Conservation (phyloP, 2,329 filamentous ascomycete genomes). For the Neonectria hederae region DNA sequence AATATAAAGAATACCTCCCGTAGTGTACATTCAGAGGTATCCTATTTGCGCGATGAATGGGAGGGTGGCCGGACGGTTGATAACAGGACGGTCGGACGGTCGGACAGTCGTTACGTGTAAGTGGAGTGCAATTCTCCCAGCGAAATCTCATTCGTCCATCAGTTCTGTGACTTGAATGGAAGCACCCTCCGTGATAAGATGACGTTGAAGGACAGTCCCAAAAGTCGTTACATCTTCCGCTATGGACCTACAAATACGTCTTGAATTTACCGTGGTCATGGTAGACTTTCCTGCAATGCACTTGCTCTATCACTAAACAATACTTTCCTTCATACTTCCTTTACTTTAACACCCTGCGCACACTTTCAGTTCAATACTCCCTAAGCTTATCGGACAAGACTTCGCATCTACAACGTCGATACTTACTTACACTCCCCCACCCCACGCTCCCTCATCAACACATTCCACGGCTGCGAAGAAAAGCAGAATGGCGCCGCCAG, state of each 20-base stretch:
- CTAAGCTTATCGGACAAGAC: too few species aligned
- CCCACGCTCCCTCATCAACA: neutral
- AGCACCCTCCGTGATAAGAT: constrained; percentile 1
- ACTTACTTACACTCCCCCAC: too few species aligned
- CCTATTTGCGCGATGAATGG: too few species aligned
- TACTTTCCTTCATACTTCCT: too few species aligned
- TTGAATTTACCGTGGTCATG: neutral
- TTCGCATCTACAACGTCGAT: too few species aligned
- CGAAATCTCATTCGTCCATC: constrained; percentile 27
- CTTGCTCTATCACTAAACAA: too few species aligned
- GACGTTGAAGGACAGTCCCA: neutral
- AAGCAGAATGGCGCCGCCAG: neutral
- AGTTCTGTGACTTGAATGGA: neutral
- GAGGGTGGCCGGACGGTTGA: too few species aligned
- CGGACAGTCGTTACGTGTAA: constrained; percentile 19
- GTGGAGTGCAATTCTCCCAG: neutral
- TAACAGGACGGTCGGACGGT: constrained; percentile 9
- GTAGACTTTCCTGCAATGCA: too few species aligned
- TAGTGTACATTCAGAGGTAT: too few species aligned
- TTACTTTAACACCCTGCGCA: too few species aligned
- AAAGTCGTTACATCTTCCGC: neutral
- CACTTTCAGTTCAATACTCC: too few species aligned
- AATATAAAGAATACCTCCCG: too few species aligned
- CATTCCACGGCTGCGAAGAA: neutral
- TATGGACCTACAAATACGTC: neutral